These are phyloP conservation scores for Cadophora malorum DNA, from an alignment of 2,329 filamentous ascomycete species.

Conservation along the genomic window DNA sequence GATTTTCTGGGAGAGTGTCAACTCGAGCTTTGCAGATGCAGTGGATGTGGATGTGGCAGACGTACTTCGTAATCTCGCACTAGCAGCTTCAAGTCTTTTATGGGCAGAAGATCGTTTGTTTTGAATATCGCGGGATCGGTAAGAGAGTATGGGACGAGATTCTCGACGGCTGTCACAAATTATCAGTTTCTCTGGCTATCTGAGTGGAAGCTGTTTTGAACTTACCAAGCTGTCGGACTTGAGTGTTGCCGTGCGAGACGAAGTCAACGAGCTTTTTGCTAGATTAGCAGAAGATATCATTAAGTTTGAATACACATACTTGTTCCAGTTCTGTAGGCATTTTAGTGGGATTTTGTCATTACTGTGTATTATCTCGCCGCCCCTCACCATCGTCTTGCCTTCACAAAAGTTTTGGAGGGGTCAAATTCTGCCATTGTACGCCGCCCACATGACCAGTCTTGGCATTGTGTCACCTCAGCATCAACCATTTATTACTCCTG, in stretches of 20 bases:
- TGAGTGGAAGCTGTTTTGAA: slow-evolving; percentile 16
- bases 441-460: slow-evolving; percentile 11
- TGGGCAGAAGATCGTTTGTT: slow-evolving; percentile 73
- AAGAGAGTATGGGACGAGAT: slow-evolving; percentile 82
- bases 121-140: slow-evolving; percentile 84
- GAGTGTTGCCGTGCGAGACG: slow-evolving; percentile 88
- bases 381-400: not conserved
- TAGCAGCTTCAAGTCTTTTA: slow-evolving; percentile 87
- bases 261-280: slow-evolving; percentile 81
- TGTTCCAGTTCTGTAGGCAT: slow-evolving; percentile 83
- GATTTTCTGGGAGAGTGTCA: slow-evolving; percentile 66
- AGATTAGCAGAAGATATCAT: slow-evolving; percentile 22
- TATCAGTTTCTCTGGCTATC: slow-evolving; percentile 31
- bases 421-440: slow-evolving; percentile 20
- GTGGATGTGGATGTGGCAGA: not conserved
- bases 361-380: not conserved
- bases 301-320: slow-evolving; percentile 52
- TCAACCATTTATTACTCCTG: too few species aligned
- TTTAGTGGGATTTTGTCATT: slow-evolving; percentile 16
- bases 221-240: slow-evolving; percentile 81
- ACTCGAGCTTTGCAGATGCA: slow-evolving; percentile 14
- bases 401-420: slow-evolving; percentile 23
- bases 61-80: slow-evolving; percentile 80
- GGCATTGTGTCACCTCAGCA: not conserved
- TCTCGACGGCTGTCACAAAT: slow-evolving; percentile 70